Base-by-base conservation (phyloP, 2,329 filamentous ascomycete genomes). In the Hymenoscyphus salicellus region DNA sequence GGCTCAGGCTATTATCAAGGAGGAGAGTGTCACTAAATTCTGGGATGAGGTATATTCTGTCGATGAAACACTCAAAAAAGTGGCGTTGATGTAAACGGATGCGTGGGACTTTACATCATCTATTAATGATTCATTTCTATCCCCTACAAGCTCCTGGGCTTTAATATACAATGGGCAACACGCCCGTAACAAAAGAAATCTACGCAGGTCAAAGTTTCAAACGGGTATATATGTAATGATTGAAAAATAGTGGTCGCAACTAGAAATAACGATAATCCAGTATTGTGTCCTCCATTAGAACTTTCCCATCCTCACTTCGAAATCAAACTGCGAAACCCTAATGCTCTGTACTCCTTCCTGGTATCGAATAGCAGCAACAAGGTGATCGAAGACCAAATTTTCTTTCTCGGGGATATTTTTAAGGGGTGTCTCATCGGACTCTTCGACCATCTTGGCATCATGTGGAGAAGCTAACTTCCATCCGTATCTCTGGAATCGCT, bases 1-100 rank as follows among this genome's bases (percentile, higher is more conserved):
- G 90, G 85, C 84, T 0, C 78, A 85, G 65, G 83, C 81, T 0
- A 83, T 89, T 2, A 76, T 82, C 4, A 79, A 80, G 64, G 83
- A 91, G 63, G 84, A 87, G 17, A 92, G 87, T 69, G 89, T 94
- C 16, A 38, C 36, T 1, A 38, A 38, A 38, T 38, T 38, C 36
- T 38, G 36, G 36, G 36, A 38, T 38, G 36, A 38, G 36, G 36
- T 11, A 17, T 38, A 38, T 38, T 38, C 36, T 38, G 36, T 38
- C 16, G 14, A 38, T 17, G 36, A 38, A 38, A 38, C 36, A 38
- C 3, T 38, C 10, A 38, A 38, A 38, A 38, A 38, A 17, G 5
- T 38, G 5, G 36, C 36, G 36, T 38, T 38, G 36, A 38, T 38
- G 36, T 38, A 38, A 38, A 38, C 11, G 4, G 14, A 38, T 16